A percentile compares a stretch with the other conserved stretches of the same genome.
Conservation (phyloP, 805 yeast genomes). For the Ogataea siamensis region DNA sequence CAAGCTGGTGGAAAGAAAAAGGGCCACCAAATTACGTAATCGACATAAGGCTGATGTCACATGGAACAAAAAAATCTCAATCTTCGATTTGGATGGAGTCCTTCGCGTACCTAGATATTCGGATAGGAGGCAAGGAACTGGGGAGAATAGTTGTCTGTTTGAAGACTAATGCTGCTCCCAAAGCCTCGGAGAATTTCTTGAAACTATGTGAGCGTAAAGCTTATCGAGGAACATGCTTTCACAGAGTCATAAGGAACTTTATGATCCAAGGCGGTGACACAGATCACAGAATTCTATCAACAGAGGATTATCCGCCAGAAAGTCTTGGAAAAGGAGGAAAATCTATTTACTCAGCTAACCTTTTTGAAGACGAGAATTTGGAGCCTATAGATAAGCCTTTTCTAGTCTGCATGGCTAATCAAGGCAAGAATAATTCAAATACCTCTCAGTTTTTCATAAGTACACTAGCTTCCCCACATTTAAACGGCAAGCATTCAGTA, state of each 20-base stretch:
- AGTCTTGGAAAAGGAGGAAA: constrained; percentile 44
- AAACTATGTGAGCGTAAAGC: constrained; percentile 42
- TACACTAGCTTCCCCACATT: constrained; percentile 67
- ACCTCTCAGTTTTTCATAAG: constrained; percentile 71
- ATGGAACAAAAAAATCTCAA: neutral
- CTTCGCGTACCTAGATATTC: constrained; percentile 50
- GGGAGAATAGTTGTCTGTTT: constrained; percentile 68
- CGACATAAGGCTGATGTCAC: no score
- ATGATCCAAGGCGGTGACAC: constrained; percentile 70
- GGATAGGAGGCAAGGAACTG: constrained; percentile 39
- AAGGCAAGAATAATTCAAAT: constrained; percentile 47
- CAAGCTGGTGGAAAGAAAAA: no score
- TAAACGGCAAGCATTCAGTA: constrained; percentile 72
- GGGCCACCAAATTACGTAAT: no score
- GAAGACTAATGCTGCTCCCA: constrained; percentile 50
- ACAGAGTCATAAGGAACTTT: constrained; percentile 65
- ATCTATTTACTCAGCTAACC: constrained; percentile 36
- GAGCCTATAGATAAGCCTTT: constrained; percentile 44
- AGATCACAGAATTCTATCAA: constrained; percentile 27
- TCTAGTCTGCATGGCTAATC: constrained; percentile 63
- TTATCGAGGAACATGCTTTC: constrained; percentile 50
- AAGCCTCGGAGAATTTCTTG: constrained; percentile 50
- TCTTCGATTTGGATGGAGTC: neutral
- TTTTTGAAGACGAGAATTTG: constrained; percentile 59
- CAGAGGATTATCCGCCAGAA: constrained; percentile 25